Evolutionary conservation across 2,329 filamentous ascomycete species (phyloP).

Genomic region (Magnaporthales sp.): DNA sequence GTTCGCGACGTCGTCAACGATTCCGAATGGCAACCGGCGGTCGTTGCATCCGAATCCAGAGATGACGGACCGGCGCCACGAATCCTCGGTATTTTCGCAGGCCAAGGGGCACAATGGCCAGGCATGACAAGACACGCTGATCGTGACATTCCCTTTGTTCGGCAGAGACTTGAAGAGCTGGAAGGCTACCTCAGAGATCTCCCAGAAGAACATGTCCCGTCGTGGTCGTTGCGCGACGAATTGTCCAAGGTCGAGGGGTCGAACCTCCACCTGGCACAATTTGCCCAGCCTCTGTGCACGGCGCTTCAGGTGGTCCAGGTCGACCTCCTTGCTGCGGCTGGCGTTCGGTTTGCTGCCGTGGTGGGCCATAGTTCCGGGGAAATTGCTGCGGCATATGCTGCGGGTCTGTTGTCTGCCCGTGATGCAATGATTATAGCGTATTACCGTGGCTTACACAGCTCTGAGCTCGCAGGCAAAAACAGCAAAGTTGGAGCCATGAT

Average conservation of each 20-base stretch:
- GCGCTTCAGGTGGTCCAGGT: constrained; percentile 22
- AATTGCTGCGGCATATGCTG: constrained; percentile 23
- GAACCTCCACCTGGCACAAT: constrained; percentile 8
- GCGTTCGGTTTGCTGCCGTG: constrained; percentile 15
- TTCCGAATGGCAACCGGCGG: neutral
- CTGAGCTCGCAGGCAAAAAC: constrained; percentile 5
- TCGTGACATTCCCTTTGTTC: constrained; percentile 3
- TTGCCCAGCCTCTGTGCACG: constrained; percentile 20
- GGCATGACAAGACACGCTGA: constrained; percentile 8
- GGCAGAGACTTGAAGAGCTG: constrained; percentile 4
- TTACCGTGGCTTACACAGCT: constrained; percentile 11
- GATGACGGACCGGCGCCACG: neutral
- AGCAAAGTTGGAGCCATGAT: constrained; percentile 26
- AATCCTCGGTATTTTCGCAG: constrained; percentile 14
- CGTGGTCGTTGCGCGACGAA: constrained; percentile 26
- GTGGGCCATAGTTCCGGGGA: constrained; percentile 27
- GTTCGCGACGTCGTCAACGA: neutral
- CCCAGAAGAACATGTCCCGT: constrained; percentile 10
- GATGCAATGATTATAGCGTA: constrained; percentile 15
- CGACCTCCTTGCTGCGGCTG: constrained; percentile 17
- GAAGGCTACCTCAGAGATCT: constrained; percentile 7
- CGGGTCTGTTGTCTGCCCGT: constrained; percentile 12
- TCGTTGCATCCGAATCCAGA: neutral
- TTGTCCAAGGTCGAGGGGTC: neutral
- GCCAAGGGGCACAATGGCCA: constrained; percentile 17